Conservation (phyloP, 2,329 filamentous ascomycete species). For the Cladobotryum protrusum region DNA sequence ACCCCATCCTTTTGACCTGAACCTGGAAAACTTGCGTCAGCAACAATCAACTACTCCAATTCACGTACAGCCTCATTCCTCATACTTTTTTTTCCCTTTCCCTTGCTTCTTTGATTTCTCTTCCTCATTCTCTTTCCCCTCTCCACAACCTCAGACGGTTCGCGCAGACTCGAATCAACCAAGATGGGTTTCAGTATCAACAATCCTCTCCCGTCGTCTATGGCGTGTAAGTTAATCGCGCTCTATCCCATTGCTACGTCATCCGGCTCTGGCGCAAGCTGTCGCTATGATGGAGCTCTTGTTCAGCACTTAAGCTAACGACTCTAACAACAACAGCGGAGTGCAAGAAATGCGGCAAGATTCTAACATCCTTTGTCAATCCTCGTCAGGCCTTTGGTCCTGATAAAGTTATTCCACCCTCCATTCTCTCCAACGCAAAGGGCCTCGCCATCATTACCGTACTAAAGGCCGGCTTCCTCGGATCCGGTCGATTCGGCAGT, state of each 20-base stretch:
- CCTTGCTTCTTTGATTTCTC: neutral
- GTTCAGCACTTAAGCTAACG: neutral
- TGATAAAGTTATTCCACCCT: slow-evolving; percentile 93
- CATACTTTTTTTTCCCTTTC: no score
- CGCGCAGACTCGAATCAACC: neutral
- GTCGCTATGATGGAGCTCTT: slow-evolving; percentile 6
- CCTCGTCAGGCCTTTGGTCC: slow-evolving; percentile 89
- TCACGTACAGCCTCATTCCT: neutral
- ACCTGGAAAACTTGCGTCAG: neutral
- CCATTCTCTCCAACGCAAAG: slow-evolving; percentile 86
- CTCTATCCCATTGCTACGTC: slow-evolving; percentile 11
- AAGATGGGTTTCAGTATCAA: slow-evolving; percentile 48
- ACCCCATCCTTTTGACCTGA: no score
- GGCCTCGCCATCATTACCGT: slow-evolving; percentile 82
- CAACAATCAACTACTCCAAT: neutral
- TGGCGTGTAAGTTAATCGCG: slow-evolving; percentile 54
- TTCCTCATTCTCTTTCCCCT: neutral
- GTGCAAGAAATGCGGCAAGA: slow-evolving; percentile 95
- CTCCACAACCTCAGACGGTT: neutral
- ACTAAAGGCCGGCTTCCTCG: slow-evolving; percentile 80
- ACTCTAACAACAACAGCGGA: slow-evolving; percentile 59
- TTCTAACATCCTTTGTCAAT: slow-evolving; percentile 89
- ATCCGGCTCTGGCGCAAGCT: neutral
- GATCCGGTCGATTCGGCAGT: slow-evolving; percentile 74
- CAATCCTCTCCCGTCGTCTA: slow-evolving; percentile 60